Base-by-base conservation (phyloP, 2,329 filamentous ascomycete species). In the Didymella lethalis region DNA sequence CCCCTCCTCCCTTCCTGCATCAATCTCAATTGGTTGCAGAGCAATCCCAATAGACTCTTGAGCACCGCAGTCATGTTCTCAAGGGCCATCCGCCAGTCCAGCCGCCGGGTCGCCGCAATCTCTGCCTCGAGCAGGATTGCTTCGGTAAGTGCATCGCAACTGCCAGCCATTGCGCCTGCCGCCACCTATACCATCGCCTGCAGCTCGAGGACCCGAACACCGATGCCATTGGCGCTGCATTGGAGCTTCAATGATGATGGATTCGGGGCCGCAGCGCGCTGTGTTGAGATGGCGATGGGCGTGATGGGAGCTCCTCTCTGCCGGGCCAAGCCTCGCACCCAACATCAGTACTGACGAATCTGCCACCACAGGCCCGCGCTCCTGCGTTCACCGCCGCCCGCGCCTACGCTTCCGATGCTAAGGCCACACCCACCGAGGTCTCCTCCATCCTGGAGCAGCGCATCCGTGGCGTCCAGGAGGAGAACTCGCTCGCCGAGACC, bases 391-490 rank as follows among this genome's bases (percentile, higher is more conserved):
- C 89, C 85, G 90, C 88, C 85, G 84, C 86, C 74, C 92, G 95
- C 84, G 87, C 87, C 82, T 98, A 97, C 84, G 94, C 92, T 80
- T 84, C 89, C 83, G 93, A 96, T 78, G 90, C 92, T 73, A 98
- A 98, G 88, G 93, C 95, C 77, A 83, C 93, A 63, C 95, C 95
- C 75, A 99, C 94, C 77, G 95, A 99, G 87, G 94, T 98, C 76
- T 98, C 95, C 74, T 97, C 94, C 75, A 98, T 99, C 83, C 91
- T 99, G 80, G 95, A 98, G 87, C 94, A 98, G 88, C 89, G 93
- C 84, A 99, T 99, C 79, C 92, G 95, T 80, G 95, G 95, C 86
- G 92, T 98, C 73, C 91, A 96, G 84, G 95, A 98, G 85, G 95
- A 98, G 86, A 86, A 92, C 79, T 88, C 88, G 81, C 91, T 99